A percentile compares a stretch with the other conserved stretches of the same genome.
phyloP scores from a whole-genome alignment of 75 land plant species.

The Selaginella tamariscina region DNA sequence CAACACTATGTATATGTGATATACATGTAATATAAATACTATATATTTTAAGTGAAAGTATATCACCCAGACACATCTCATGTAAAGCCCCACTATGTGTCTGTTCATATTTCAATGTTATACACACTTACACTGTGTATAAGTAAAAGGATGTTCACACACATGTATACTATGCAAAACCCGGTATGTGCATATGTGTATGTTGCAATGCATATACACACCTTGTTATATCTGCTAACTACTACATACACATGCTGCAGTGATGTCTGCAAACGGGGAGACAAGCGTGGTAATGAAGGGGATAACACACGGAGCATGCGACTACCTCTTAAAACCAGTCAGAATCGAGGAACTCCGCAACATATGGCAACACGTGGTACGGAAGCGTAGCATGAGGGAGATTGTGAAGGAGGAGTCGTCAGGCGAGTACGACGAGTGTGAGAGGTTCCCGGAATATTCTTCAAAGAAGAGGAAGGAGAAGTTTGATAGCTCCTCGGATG shows the following conservation, averaged over 20 bases:
- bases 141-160: too few relatives aligned
- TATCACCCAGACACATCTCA: too few relatives aligned
- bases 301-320: slow-evolving; percentile 6
- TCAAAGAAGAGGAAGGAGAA: neutral
- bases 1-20: too few relatives aligned
- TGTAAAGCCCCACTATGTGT: too few relatives aligned
- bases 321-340: slow-evolving; percentile 3
- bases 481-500: neutral
- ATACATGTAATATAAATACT: too few relatives aligned
- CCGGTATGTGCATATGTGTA: too few relatives aligned
- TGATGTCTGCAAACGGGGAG: slow-evolving; percentile 6
- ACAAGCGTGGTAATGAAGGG: slow-evolving; percentile 9
- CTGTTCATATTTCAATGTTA: too few relatives aligned
- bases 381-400: neutral
- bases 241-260: neutral
- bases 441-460: neutral
- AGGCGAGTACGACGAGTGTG: neutral
- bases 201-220: too few relatives aligned
- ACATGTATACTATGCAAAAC: too few relatives aligned
- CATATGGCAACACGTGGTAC: slow-evolving; percentile 11
- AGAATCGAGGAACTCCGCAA: slow-evolving; percentile 5
- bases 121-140: too few relatives aligned
- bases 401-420: neutral
- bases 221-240: neutral
- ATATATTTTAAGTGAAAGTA: too few relatives aligned